Evolutionary conservation across 108 stramenopile species (phyloP), one percentile per base, ranked within the genome.

Genomic region (Cyclotella sp.): DNA sequence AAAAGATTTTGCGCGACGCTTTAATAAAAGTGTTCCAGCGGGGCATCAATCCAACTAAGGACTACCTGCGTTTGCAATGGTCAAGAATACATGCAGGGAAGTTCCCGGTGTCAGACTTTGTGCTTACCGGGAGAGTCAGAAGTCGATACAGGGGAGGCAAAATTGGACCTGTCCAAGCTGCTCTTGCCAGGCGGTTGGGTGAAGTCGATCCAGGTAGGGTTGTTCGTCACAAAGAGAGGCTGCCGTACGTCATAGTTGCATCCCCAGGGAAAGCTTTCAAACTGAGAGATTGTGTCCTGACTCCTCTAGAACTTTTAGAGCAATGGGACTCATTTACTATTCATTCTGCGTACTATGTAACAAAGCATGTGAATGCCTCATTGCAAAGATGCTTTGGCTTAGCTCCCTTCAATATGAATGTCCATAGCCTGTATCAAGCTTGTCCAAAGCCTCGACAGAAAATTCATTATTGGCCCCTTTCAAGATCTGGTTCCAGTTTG

Each of bases 211-310:
- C 95, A 15, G 92, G 91, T 41, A 72, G 88, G 30, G 80, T 87
- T 18, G 72, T 96, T 41, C 87, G 90, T 9, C 87, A 91, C 78
- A 96, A 94, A 72, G 87, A 94, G 70, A 75, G 95, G 40, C 34
- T 94, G 29, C 78, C 92, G 9, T 96, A 93, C 72, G 93, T 96
- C 14, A 96, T 96, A 65, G 92, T 94, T 44, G 95, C 93, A 26
- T 85, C 88, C 26, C 93, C 93, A 26, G 93, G 95, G 1, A 57
- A 67, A 53, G 80, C 81, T 5, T 93, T 90, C 70, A 84, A 84
- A 27, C 73, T 96, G 40, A 85, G 90, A 45, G 93, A 96, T 68
- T 87, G 92, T 54, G 95, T 96, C 0, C 59, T 92, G 51, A 93
- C 95, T 7, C 95, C 95, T n/a, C 63, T 85, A 44, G 95, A 96